phyloP scores from a whole-genome alignment of 1,284 basidiomycete species.

The Ustanciosporium gigantosporum region DNA sequence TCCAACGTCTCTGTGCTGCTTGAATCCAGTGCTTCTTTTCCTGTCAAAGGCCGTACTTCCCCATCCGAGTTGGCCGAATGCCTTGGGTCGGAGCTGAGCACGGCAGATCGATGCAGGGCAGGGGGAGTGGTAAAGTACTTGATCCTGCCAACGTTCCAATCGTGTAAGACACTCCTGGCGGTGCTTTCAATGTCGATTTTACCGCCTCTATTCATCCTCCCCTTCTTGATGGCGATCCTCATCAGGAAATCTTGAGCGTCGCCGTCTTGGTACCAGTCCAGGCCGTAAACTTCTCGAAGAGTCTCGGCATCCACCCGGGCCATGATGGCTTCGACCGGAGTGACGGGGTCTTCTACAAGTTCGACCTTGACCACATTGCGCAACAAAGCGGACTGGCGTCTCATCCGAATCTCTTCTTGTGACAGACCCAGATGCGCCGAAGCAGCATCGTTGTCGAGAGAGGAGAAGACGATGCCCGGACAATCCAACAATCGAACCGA shows the following conservation, averaged over 20 bases:
- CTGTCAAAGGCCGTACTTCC: too few relatives aligned
- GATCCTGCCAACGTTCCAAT: constrained; percentile 97
- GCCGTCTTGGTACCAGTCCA: constrained; percentile 62
- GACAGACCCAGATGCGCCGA: constrained; percentile 65
- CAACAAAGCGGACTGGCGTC: constrained; percentile 62
- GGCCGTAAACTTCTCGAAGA: constrained; percentile 45
- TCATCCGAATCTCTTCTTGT: constrained; percentile 61
- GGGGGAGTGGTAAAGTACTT: constrained; percentile 84
- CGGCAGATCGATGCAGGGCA: constrained; percentile 20
- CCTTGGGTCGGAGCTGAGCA: constrained; percentile 4
- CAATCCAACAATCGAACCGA: constrained; percentile 91
- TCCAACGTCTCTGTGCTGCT: constrained; percentile 4
- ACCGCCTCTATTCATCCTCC: constrained; percentile 69
- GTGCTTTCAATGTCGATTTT: constrained; percentile 83
- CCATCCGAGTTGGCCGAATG: neutral
- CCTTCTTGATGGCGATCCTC: constrained; percentile 83
- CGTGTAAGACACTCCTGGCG: constrained; percentile 81
- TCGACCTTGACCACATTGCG: constrained; percentile 92
- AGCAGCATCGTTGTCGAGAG: constrained; percentile 30
- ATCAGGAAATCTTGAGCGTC: constrained; percentile 81
- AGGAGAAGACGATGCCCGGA: constrained; percentile 79
- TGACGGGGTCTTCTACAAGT: constrained; percentile 85
- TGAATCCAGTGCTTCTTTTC: neutral
- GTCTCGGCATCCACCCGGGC: constrained; percentile 41
- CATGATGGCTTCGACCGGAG: constrained; percentile 63